Percentiles rank a stretch among this genome's conserved stretches.
These are phyloP conservation scores for Calonectria henricotiae DNA, from an alignment of 2,329 filamentous ascomycete species.

Conservation along the genomic window DNA sequence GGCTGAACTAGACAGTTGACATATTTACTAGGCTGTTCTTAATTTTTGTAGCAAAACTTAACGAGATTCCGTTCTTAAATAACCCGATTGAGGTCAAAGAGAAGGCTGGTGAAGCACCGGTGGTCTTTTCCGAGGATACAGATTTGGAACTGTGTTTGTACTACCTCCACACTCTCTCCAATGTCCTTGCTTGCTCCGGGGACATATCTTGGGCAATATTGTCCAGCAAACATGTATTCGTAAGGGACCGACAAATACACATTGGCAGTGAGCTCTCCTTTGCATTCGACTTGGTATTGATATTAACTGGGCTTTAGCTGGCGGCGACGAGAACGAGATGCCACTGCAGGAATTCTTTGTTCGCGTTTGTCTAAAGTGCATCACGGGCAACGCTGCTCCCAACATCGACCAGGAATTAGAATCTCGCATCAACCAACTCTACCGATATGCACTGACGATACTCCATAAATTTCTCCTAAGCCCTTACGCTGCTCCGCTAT, in stretches of 20 bases:
- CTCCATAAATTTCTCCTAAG: slow-evolving; percentile 80
- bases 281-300: background rate
- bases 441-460: slow-evolving; percentile 79
- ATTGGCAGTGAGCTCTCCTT: slow-evolving; percentile 65
- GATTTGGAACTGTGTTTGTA: slow-evolving; percentile 86
- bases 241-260: slow-evolving; percentile 53
- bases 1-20: slow-evolving; percentile 35
- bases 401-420: slow-evolving; percentile 50
- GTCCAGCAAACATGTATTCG: slow-evolving; percentile 70
- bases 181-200: slow-evolving; percentile 78
- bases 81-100: slow-evolving; percentile 41
- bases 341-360: slow-evolving; percentile 80
- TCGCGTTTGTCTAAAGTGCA: slow-evolving; percentile 76
- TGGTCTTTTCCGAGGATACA: slow-evolving; percentile 68
- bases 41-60: slow-evolving; percentile 73
- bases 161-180: slow-evolving; percentile 82
- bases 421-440: slow-evolving; percentile 75
- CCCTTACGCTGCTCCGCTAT: slow-evolving; percentile 73
- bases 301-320: slow-evolving; percentile 60
- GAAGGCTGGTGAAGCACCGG: slow-evolving; percentile 38
- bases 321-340: slow-evolving; percentile 69
- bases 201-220: slow-evolving; percentile 81
- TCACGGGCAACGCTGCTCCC: slow-evolving; percentile 57
- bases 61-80: slow-evolving; percentile 69
- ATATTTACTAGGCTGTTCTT: slow-evolving; percentile 69